phyloP scores from a whole-genome alignment of 2,329 filamentous ascomycete genomes.

The Epichloe bromicola region DNA sequence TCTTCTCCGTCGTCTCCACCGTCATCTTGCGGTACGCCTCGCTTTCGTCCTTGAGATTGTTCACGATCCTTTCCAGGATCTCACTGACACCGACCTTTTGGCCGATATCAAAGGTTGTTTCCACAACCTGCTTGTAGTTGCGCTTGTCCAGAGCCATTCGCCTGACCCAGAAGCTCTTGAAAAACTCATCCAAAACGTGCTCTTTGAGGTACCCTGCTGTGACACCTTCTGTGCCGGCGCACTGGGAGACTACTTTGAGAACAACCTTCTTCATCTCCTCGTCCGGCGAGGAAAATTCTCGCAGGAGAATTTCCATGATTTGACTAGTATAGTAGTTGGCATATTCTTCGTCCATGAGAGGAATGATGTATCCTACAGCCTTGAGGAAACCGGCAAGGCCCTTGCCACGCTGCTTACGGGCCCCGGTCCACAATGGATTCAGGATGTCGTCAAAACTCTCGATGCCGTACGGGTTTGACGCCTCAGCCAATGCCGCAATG shows the following conservation, averaged over 20 bases:
- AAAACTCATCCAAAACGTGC: slow-evolving; percentile 88
- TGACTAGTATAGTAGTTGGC: slow-evolving; percentile 98
- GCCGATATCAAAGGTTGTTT: slow-evolving; percentile 92
- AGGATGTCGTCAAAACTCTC: slow-evolving; percentile 97
- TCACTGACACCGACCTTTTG: slow-evolving; percentile 97
- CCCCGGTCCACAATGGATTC: slow-evolving; percentile 93
- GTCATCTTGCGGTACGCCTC: slow-evolving; percentile 99
- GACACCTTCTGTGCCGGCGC: slow-evolving; percentile 85
- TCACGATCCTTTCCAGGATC: slow-evolving; percentile 85
- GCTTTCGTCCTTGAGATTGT: slow-evolving; percentile 94
- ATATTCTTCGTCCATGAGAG: slow-evolving; percentile 98
- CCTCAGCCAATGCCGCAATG: slow-evolving; percentile 88
- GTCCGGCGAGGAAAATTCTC: slow-evolving; percentile 92
- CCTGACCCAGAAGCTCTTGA: slow-evolving; percentile 97
- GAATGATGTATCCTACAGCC: slow-evolving; percentile 95
- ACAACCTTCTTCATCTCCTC: slow-evolving; percentile 99
- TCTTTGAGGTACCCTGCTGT: slow-evolving; percentile 92
- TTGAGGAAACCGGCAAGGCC: slow-evolving; percentile 92
- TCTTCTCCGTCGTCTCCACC: slow-evolving; percentile 92
- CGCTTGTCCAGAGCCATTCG: slow-evolving; percentile 95
- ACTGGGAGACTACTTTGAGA: slow-evolving; percentile 92
- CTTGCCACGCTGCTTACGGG: slow-evolving; percentile 91
- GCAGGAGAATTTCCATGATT: slow-evolving; percentile 95
- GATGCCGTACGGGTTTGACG: slow-evolving; percentile 95
- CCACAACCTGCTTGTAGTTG: slow-evolving; percentile 95